phyloP scores from a whole-genome alignment of 2,329 filamentous ascomycete species.

The Pseudogymnoascus sp. region DNA sequence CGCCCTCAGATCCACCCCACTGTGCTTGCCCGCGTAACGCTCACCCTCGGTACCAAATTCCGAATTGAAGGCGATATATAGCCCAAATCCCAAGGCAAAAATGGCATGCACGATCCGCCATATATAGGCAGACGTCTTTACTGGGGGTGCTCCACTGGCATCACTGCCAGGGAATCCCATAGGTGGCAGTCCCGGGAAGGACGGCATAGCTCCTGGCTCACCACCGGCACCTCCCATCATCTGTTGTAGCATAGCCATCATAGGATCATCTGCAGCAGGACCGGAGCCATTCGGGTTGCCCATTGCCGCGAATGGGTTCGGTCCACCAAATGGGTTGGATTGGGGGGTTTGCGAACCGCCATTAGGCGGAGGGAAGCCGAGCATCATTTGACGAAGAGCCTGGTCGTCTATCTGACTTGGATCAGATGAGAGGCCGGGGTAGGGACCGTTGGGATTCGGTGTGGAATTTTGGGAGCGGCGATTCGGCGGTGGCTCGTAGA shows the following conservation, averaged over 20 bases:
- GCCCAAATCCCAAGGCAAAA: slow-evolving; percentile 60
- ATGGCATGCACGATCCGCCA: slow-evolving; percentile 70
- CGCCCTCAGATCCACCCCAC: slow-evolving; percentile 24
- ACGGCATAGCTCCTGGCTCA: slow-evolving; percentile 27
- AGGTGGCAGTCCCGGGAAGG: slow-evolving; percentile 35
- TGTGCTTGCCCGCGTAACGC: slow-evolving; percentile 37
- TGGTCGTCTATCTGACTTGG: slow-evolving; percentile 41
- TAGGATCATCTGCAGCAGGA: slow-evolving; percentile 46
- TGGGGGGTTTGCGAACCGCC: slow-evolving; percentile 24
- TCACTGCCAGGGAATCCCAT: slow-evolving; percentile 28
- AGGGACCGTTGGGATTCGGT: slow-evolving; percentile 26
- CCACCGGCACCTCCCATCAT: slow-evolving; percentile 47
- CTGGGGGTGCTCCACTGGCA: slow-evolving; percentile 22
- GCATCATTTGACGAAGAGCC: slow-evolving; percentile 59
- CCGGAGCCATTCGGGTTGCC: slow-evolving; percentile 26
- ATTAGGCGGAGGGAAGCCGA: slow-evolving; percentile 42
- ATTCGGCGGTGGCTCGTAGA: slow-evolving; percentile 49
- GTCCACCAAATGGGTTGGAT: slow-evolving; percentile 30
- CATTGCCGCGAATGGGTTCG: slow-evolving; percentile 23
- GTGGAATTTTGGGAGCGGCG: slow-evolving; percentile 30
- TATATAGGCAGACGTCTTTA: slow-evolving; percentile 41
- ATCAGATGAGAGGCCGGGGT: slow-evolving; percentile 12
- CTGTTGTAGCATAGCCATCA: slow-evolving; percentile 69
- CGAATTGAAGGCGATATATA: slow-evolving; percentile 62
- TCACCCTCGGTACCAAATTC: slow-evolving; percentile 61